Evolutionary conservation across 2,329 filamentous ascomycete species (phyloP).

Genomic region (Penicillium nordicum): DNA sequence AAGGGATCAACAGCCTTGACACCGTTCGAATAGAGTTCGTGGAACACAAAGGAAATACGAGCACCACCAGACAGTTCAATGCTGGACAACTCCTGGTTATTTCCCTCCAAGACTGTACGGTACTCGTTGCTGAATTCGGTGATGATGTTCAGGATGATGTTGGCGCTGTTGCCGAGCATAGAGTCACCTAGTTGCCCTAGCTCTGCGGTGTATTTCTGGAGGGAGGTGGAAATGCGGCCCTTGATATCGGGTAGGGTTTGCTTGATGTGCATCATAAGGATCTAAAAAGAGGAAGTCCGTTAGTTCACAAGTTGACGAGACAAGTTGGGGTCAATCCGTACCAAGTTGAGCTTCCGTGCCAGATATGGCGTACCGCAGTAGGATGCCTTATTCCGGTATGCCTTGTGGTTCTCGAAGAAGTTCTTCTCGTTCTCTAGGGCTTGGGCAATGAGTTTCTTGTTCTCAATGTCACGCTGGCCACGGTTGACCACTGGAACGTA

Average conservation of each 20-base stretch:
- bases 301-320: not conserved
- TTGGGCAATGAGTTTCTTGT: conserved; percentile 88
- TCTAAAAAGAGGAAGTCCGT: conserved; percentile 48
- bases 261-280: conserved; percentile 99
- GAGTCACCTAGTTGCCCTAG: conserved; percentile 82
- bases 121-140: conserved; percentile 98
- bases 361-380: conserved; percentile 98
- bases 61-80: conserved; percentile 92
- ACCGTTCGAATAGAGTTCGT: conserved; percentile 96
- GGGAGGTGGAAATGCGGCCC: conserved; percentile 85
- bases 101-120: conserved; percentile 90
- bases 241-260: conserved; percentile 99
- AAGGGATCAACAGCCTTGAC: conserved; percentile 98
- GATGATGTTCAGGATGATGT: conserved; percentile 97
- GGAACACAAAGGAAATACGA: conserved; percentile 98
- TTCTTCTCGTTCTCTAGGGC: conserved; percentile 91
- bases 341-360: conserved; percentile 90
- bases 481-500: conserved; percentile 98
- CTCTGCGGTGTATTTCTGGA: conserved; percentile 87
- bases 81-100: conserved; percentile 93
- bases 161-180: conserved; percentile 91
- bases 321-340: conserved; percentile 30
- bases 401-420: conserved; percentile 98
- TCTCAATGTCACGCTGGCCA: conserved; percentile 97
- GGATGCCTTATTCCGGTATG: conserved; percentile 95